Conservation (phyloP, 805 yeast genomes). For the Metschnikowia cubensis region DNA sequence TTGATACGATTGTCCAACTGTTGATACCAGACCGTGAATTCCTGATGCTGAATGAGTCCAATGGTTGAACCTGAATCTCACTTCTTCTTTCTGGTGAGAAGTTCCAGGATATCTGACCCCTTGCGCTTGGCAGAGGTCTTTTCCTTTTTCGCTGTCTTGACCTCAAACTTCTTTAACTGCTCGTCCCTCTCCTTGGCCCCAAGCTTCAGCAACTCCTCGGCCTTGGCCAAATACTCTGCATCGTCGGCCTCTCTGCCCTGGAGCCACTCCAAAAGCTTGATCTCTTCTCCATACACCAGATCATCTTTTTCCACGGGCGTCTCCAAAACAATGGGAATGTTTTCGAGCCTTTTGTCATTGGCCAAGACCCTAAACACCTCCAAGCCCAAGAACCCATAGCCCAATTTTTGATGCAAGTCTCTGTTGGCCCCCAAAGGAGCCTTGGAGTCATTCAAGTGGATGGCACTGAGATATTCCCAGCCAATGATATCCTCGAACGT, state of each 20-base stretch:
- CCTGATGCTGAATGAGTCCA: no score
- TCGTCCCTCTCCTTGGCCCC: conserved; percentile 73
- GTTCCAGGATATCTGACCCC: conserved; percentile 19
- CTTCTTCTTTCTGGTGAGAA: conserved; percentile 18
- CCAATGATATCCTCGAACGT: conserved; percentile 76
- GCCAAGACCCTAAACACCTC: conserved; percentile 79
- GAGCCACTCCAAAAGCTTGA: conserved; percentile 79
- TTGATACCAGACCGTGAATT: no score
- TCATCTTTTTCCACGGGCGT: conserved; percentile 76
- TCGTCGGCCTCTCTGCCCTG: conserved; percentile 54
- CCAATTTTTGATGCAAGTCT: conserved; percentile 87
- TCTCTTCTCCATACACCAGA: conserved; percentile 70
- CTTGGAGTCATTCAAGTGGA: conserved; percentile 92
- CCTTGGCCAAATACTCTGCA: conserved; percentile 48
- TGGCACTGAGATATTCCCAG: conserved; percentile 64
- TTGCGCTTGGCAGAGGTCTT: conserved; percentile 15
- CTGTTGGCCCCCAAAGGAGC: conserved; percentile 88
- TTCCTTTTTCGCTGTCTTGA: conserved; percentile 39
- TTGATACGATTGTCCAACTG: no score
- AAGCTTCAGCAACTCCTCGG: conserved; percentile 44
- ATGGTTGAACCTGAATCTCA: background rate
- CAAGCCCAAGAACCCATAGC: conserved; percentile 83
- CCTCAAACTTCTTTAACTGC: conserved; percentile 61
- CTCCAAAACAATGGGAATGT: conserved; percentile 79
- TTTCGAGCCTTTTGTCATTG: conserved; percentile 56